phyloP scores from a whole-genome alignment of 2,329 filamentous ascomycete species.

The Aureobasidium sp. region DNA sequence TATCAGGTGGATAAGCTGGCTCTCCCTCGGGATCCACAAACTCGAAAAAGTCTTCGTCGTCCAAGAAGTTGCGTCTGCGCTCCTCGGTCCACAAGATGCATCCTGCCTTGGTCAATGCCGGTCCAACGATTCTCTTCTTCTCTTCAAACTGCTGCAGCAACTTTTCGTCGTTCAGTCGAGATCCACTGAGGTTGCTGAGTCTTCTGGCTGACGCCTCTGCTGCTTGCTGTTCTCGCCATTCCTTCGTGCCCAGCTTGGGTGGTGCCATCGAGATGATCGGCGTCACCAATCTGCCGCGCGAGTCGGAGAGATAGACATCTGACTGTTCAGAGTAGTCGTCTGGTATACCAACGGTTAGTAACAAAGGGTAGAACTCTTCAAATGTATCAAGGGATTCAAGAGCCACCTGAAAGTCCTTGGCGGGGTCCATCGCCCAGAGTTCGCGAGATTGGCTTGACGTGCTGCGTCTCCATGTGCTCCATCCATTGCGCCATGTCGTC shows the following conservation, averaged over 20 bases:
- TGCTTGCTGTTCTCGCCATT: slow-evolving; percentile 14
- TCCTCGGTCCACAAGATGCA: slow-evolving; percentile 47
- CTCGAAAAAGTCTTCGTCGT: slow-evolving; percentile 40
- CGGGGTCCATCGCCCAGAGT: slow-evolving; percentile 54
- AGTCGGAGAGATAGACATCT: slow-evolving; percentile 43
- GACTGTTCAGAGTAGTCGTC: slow-evolving; percentile 33
- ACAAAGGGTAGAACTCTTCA: slow-evolving; percentile 1
- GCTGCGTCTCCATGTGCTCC: slow-evolving; percentile 45
- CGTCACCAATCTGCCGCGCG: slow-evolving; percentile 41
- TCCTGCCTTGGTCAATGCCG: slow-evolving; percentile 48
- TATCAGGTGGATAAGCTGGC: not conserved
- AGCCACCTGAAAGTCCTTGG: slow-evolving; percentile 51
- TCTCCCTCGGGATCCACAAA: not conserved
- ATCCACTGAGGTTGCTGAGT: slow-evolving; percentile 31
- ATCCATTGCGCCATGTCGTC: slow-evolving; percentile 37
- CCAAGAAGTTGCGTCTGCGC: slow-evolving; percentile 43
- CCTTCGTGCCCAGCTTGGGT: not conserved
- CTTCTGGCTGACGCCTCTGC: not conserved
- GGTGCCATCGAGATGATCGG: slow-evolving; percentile 25
- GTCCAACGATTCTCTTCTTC: slow-evolving; percentile 46
- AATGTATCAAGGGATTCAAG: slow-evolving; percentile 18
- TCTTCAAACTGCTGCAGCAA: slow-evolving; percentile 43
- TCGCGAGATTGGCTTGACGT: slow-evolving; percentile 51
- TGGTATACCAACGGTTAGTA: slow-evolving; percentile 10
- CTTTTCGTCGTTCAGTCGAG: slow-evolving; percentile 25